Percentiles rank a stretch among this genome's conserved stretches.
Evolutionary conservation across 495 filamentous ascomycete species (phyloP).

Genomic region (Barbatosphaeria neglecta): DNA sequence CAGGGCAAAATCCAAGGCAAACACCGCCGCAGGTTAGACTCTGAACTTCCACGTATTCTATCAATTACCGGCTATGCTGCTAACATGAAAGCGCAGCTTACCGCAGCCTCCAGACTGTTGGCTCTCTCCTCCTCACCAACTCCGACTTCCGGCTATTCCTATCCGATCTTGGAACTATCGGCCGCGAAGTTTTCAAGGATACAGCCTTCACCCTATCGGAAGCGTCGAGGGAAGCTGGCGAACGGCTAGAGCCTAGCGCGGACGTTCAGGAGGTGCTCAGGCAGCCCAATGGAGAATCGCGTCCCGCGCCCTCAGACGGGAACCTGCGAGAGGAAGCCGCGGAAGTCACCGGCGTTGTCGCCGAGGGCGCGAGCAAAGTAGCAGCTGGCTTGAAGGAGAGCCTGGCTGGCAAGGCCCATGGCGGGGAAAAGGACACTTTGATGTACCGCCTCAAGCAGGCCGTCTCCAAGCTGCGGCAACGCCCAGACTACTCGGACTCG

Average conservation of each 20-base stretch:
- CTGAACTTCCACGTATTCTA: background rate
- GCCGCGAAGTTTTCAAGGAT: conserved; percentile 76
- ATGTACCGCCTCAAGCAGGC: conserved; percentile 62
- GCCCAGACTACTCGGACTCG: conserved; percentile 73
- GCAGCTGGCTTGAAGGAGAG: conserved; percentile 54
- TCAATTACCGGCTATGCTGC: conserved; percentile 1
- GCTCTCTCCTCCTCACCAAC: conserved; percentile 74
- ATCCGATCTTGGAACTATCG: conserved; percentile 67
- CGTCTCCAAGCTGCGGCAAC: conserved; percentile 61
- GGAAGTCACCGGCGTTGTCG: conserved; percentile 53
- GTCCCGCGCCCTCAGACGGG: conserved; percentile 40
- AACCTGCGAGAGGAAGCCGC: conserved; percentile 50
- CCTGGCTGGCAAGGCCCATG: conserved; percentile 53
- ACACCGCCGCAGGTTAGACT: conserved; percentile 61
- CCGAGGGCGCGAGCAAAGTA: conserved; percentile 52
- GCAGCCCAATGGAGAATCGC: conserved; percentile 44
- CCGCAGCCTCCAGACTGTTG: conserved; percentile 72
- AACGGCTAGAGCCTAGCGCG: conserved; percentile 55
- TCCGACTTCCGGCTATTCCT: conserved; percentile 82
- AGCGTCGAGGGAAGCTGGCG: conserved; percentile 58
- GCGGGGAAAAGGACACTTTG: conserved; percentile 61
- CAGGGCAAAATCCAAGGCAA: conserved; percentile 57
- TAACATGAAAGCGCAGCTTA: conserved; percentile 43
- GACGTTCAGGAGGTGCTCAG: conserved; percentile 46
- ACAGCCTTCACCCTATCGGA: conserved; percentile 67